A percentile compares a stretch with the other conserved stretches of the same genome.
Evolutionary conservation across 2,329 filamentous ascomycete genomes (phyloP).

Genomic region (Chaetomium sp.): DNA sequence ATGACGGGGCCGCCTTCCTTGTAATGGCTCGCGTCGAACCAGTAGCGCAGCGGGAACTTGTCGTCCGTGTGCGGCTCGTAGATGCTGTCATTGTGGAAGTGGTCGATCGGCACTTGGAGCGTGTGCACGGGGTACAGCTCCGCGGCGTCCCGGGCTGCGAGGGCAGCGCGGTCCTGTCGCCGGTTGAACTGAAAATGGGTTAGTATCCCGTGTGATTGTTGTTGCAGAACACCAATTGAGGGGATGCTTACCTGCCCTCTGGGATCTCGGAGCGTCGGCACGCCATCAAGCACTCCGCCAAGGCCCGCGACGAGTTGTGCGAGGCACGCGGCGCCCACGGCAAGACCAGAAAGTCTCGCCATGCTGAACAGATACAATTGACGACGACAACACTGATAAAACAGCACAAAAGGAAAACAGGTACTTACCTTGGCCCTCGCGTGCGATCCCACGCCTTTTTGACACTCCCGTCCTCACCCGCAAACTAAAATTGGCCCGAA

Average conservation of each 20-base stretch:
- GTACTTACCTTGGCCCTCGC: not conserved
- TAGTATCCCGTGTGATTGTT: not conserved
- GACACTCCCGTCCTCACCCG: not conserved
- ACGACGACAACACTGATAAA: constrained; percentile 1
- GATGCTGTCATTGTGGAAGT: constrained; percentile 72
- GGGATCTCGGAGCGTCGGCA: constrained; percentile 17
- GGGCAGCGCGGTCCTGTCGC: constrained; percentile 1
- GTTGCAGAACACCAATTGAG: not conserved
- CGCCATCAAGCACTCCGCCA: constrained; percentile 14
- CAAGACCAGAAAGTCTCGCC: constrained; percentile 3
- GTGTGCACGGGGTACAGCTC: constrained; percentile 34
- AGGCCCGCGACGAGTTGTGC: constrained; percentile 8
- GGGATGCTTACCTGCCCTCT: constrained; percentile 13
- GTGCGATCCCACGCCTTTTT: not conserved
- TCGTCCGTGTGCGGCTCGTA: constrained; percentile 71
- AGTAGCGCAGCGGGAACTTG: constrained; percentile 68
- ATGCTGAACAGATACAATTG: not conserved
- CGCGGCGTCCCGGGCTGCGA: constrained; percentile 9
- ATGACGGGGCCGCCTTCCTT: constrained; percentile 73
- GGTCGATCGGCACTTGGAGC: constrained; percentile 57
- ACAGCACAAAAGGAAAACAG: not conserved
- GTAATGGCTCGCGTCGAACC: constrained; percentile 74
- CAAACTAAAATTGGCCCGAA: too few species aligned
- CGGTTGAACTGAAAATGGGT: constrained; percentile 5
- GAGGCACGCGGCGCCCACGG: constrained; percentile 2